Conservation (phyloP, 1,139 yeast species). For the Sugiyamaella neomexicana region DNA sequence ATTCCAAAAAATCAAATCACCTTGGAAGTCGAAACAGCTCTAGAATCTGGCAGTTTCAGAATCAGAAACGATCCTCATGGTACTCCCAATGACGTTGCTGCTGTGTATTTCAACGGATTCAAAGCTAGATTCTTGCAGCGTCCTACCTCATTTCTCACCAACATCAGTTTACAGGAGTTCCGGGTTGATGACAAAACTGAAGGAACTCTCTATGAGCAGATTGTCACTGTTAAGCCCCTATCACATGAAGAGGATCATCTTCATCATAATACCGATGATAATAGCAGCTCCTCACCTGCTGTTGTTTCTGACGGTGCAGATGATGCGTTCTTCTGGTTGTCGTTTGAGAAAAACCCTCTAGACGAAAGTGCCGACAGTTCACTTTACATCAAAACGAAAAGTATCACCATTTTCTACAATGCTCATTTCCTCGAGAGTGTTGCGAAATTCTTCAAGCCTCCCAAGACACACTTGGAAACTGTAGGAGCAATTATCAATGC, state of each 20-base stretch:
- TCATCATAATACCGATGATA: conserved; percentile 17
- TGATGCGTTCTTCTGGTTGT: conserved; percentile 75
- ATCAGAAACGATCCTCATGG: conserved; percentile 47
- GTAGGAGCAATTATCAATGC: conserved; percentile 91
- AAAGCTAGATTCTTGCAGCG: conserved; percentile 71
- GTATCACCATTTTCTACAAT: conserved; percentile 89
- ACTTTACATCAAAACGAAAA: conserved; percentile 69
- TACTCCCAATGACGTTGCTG: conserved; percentile 55
- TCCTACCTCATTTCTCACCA: conserved; percentile 71
- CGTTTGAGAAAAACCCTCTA: conserved; percentile 83
- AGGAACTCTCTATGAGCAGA: conserved; percentile 70
- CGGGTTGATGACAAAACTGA: conserved; percentile 86
- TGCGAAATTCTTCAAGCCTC: conserved; percentile 77
- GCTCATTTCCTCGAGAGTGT: conserved; percentile 77
- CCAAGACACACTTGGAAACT: conserved; percentile 81
- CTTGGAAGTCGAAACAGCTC: conserved; percentile 63
- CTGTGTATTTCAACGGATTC: conserved; percentile 80
- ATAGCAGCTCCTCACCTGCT: conserved; percentile 18
- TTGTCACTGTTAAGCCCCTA: conserved; percentile 80
- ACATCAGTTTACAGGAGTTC: conserved; percentile 75
- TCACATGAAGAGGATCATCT: conserved; percentile 27
- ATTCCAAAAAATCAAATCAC: conserved; percentile 73
- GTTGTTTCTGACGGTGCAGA: neutral
- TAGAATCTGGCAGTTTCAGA: conserved; percentile 75
- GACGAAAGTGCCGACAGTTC: conserved; percentile 81